phyloP scores from a whole-genome alignment of 768 basidiomycete species.

The Sarcomyxa edulis region DNA sequence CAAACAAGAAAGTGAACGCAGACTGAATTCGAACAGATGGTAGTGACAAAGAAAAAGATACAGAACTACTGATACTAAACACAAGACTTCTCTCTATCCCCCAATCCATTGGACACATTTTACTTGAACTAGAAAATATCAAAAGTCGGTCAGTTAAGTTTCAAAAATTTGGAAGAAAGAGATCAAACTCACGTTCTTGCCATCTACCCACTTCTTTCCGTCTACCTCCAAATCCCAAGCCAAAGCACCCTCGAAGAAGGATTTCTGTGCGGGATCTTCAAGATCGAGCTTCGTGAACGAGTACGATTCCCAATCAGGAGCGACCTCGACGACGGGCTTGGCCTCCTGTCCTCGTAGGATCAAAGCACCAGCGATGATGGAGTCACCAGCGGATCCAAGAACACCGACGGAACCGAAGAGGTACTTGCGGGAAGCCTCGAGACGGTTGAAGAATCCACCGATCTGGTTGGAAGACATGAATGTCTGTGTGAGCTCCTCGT shows the following conservation, averaged over 20 bases:
- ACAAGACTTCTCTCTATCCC: too few relatives aligned
- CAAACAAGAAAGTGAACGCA: too few relatives aligned
- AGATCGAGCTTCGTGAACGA: constrained; percentile 73
- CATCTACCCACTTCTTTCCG: constrained; percentile 89
- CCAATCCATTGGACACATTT: too few relatives aligned
- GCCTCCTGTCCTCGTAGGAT: constrained; percentile 79
- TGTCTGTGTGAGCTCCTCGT: constrained; percentile 81
- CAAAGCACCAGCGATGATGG: constrained; percentile 75
- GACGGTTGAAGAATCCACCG: constrained; percentile 94
- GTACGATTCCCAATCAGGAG: constrained; percentile 93
- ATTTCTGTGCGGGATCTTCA: constrained; percentile 68
- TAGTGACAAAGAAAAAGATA: too few relatives aligned
- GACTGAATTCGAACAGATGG: too few relatives aligned
- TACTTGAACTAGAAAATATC: constrained; percentile 26
- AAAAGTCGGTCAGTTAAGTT: constrained; percentile 7
- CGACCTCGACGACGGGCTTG: constrained; percentile 66
- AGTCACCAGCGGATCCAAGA: constrained; percentile 74
- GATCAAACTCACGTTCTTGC: constrained; percentile 71
- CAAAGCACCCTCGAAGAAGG: constrained; percentile 87
- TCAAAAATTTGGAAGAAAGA: constrained; percentile 1
- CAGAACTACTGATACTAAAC: too few relatives aligned
- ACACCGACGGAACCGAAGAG: constrained; percentile 93
- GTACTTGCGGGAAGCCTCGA: constrained; percentile 96
- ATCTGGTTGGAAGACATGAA: constrained; percentile 97
- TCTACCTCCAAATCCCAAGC: constrained; percentile 91